Evolutionary conservation across 2,329 filamentous ascomycete genomes (phyloP).

Genomic region (Colletotrichum spaethianum): DNA sequence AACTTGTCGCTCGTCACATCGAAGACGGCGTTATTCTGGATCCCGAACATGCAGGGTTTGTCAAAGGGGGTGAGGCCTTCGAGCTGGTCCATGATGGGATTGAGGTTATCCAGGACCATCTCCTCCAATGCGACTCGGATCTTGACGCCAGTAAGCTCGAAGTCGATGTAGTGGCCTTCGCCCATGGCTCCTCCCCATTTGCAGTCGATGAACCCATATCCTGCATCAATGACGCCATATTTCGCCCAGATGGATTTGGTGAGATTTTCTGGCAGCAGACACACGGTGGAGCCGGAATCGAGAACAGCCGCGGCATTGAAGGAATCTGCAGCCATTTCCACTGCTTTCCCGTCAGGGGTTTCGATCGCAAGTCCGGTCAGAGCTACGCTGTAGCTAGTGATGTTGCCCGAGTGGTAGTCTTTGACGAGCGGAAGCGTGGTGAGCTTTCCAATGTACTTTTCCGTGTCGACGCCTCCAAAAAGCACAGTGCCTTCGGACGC

Average conservation of each 20-base stretch:
- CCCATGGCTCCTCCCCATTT: conserved; percentile 53
- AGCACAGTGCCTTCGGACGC: conserved; percentile 77
- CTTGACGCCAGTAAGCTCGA: conserved; percentile 56
- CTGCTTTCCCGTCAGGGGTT: conserved; percentile 45
- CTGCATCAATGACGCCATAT: conserved; percentile 67
- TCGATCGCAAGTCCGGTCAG: conserved; percentile 54
- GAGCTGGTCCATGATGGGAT: conserved; percentile 54
- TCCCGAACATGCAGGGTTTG: conserved; percentile 68
- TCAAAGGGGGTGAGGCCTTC: conserved; percentile 55
- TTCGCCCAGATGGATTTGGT: conserved; percentile 68
- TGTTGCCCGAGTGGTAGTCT: conserved; percentile 54
- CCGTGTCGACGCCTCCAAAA: conserved; percentile 81
- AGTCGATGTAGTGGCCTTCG: conserved; percentile 54
- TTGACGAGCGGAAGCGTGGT: conserved; percentile 69
- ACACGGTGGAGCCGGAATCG: conserved; percentile 78
- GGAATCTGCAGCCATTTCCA: conserved; percentile 50
- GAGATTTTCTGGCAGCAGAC: conserved; percentile 73
- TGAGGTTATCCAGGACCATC: conserved; percentile 63
- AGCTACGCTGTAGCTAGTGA: conserved; percentile 57
- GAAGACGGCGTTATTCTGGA: conserved; percentile 71
- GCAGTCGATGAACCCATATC: conserved; percentile 74
- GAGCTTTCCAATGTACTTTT: conserved; percentile 74
- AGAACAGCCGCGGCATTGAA: conserved; percentile 71
- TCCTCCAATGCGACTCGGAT: conserved; percentile 72
- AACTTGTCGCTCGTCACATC: conserved; percentile 70